Conservation (phyloP, 139 green algal species). For the Diplosphaera chodatii region DNA sequence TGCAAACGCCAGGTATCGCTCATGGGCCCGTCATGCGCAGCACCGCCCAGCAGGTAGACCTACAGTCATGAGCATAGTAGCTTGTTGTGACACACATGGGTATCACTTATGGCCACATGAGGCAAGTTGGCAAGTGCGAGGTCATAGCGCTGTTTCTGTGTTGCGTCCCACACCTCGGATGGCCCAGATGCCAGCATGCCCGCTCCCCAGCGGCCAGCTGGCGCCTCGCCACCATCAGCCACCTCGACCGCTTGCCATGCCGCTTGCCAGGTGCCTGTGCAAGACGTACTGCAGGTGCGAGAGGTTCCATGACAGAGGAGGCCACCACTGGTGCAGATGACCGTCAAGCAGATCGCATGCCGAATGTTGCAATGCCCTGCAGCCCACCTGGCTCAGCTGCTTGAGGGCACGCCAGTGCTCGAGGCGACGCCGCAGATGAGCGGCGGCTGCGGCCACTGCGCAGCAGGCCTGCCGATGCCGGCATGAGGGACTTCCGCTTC, state of each 20-base stretch:
- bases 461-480: background rate
- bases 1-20: constrained; percentile 20
- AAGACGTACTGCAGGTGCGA: too few relatives aligned
- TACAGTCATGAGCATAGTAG: background rate
- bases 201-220: background rate
- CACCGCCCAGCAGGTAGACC: constrained; percentile 15
- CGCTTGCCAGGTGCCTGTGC: background rate
- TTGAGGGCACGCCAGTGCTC: background rate
- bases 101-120: too few relatives aligned
- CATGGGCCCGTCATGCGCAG: background rate
- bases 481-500: background rate
- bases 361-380: too few relatives aligned
- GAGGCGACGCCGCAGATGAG: background rate
- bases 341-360: too few relatives aligned
- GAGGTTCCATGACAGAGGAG: too few relatives aligned
- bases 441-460: background rate
- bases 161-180: background rate
- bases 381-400: background rate
- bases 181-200: background rate
- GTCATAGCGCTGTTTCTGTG: too few relatives aligned
- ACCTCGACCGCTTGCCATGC: background rate
- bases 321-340: too few relatives aligned
- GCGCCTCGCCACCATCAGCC: background rate
- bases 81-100: too few relatives aligned
- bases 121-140: too few relatives aligned